Evolutionary conservation across 1,284 basidiomycete genomes (phyloP).

Genomic region (Marasmius fiardii): DNA sequence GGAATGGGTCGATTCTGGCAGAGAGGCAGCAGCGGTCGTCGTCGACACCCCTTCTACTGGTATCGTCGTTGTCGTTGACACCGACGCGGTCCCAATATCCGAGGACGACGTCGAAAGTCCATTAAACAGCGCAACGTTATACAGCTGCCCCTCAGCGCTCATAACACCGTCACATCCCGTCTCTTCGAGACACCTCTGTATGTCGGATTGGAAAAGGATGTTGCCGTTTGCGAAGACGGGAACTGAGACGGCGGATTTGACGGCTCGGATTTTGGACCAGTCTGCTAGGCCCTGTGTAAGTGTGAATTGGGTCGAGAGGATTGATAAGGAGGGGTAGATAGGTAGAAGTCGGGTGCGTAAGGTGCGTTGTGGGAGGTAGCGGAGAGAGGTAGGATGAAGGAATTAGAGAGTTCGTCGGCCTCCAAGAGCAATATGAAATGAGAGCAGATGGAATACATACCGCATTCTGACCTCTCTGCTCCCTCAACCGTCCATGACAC

Average conservation of each 20-base stretch:
- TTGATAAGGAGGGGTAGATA: too few relatives aligned
- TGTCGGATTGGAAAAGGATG: conserved; percentile 82
- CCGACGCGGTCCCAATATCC: too few relatives aligned
- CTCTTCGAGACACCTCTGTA: conserved; percentile 69
- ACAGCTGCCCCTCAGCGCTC: conserved; percentile 94
- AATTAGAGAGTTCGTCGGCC: too few relatives aligned
- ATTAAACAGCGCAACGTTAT: conserved; percentile 86
- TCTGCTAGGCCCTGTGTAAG: conserved; percentile 74
- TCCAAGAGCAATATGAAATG: too few relatives aligned
- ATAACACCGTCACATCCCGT: conserved; percentile 93
- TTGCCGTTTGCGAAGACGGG: conserved; percentile 99
- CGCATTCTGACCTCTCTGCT: conserved; percentile 84
- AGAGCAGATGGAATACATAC: conserved; percentile 38
- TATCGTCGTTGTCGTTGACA: too few relatives aligned
- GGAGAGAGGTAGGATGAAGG: too few relatives aligned
- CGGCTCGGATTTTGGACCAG: conserved; percentile 81
- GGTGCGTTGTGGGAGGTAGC: too few relatives aligned
- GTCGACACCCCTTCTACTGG: too few relatives aligned
- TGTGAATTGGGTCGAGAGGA: conserved; percentile 2
- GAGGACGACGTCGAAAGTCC: too few relatives aligned
- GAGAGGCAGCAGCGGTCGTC: conserved; percentile 11
- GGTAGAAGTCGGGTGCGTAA: too few relatives aligned
- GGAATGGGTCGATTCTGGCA: conserved; percentile 14
- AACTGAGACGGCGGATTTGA: conserved; percentile 84
- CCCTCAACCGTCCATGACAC: conserved; percentile 88